A percentile compares a stretch with the other conserved stretches of the same genome.
These are phyloP conservation scores for Pseudocercospora fijiensis DNA, from an alignment of 2,329 filamentous ascomycete genomes.

Conservation along the genomic window DNA sequence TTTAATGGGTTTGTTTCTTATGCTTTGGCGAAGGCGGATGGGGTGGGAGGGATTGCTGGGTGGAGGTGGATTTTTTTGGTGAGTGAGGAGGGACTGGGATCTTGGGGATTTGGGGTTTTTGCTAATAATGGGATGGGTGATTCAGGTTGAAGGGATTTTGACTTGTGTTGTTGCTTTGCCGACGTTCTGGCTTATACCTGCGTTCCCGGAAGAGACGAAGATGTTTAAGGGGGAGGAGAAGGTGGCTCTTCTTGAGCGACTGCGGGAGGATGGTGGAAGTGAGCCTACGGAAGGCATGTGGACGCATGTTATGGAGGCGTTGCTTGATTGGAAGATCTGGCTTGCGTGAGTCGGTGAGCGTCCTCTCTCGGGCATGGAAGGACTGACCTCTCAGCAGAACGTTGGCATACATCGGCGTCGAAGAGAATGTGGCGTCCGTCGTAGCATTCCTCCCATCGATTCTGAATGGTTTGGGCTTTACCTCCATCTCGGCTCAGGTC, in stretches of 20 bases:
- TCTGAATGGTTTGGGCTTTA: slow-evolving; percentile 19
- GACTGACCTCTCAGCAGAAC: background rate
- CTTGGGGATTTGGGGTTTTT: background rate
- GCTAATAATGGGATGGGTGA: background rate
- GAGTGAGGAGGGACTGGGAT: too few species aligned
- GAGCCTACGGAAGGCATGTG: slow-evolving; percentile 5
- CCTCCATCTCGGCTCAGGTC: slow-evolving; percentile 15
- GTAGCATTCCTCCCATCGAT: slow-evolving; percentile 21
- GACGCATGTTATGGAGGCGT: slow-evolving; percentile 9
- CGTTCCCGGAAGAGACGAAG: background rate
- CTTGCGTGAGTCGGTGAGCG: slow-evolving; percentile 9
- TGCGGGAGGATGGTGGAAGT: slow-evolving; percentile 8
- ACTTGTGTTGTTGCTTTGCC: slow-evolving; percentile 11
- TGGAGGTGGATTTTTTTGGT: slow-evolving; percentile 14
- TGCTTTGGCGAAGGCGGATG: slow-evolving; percentile 34
- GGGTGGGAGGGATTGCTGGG: slow-evolving; percentile 30
- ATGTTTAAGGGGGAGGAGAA: slow-evolving; percentile 13
- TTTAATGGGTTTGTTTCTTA: slow-evolving; percentile 28
- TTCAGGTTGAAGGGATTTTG: slow-evolving; percentile 8
- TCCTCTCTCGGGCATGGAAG: background rate
- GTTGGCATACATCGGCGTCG: slow-evolving; percentile 8
- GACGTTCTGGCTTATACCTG: slow-evolving; percentile 7
- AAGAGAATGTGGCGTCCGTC: slow-evolving; percentile 22
- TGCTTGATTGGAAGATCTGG: slow-evolving; percentile 18
- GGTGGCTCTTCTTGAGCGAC: slow-evolving; percentile 7